A percentile compares a stretch with the other conserved stretches of the same genome.
phyloP scores from a whole-genome alignment of 257 asterid genomes.

The Gynochthodes officinalis region DNA sequence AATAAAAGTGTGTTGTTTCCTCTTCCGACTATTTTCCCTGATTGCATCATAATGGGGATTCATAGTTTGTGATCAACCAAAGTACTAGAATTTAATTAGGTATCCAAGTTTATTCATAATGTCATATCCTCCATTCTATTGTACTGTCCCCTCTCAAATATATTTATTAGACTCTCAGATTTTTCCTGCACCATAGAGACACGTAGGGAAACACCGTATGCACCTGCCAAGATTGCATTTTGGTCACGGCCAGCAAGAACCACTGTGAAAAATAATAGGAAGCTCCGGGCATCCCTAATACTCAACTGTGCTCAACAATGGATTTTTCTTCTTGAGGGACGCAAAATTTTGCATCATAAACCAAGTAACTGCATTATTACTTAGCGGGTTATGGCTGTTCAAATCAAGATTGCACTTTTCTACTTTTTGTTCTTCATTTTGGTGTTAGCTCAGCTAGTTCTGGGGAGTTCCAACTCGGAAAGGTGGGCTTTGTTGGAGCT shows the following conservation, averaged over 20 bases:
- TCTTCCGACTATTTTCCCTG: not conserved
- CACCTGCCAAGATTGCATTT: not conserved
- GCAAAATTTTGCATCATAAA: not conserved
- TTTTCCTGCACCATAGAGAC: not conserved
- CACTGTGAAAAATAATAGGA: not conserved
- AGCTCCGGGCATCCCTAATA: no score
- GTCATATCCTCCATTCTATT: not conserved
- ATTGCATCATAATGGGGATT: not conserved
- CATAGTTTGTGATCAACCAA: slow-evolving; percentile 9
- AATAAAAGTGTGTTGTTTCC: not conserved
- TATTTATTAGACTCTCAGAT: not conserved
- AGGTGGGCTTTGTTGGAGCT: slow-evolving; percentile 50
- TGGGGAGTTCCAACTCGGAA: slow-evolving; percentile 37
- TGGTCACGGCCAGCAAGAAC: not conserved
- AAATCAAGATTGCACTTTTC: slow-evolving; percentile 14
- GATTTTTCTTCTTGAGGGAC: slow-evolving; percentile 2
- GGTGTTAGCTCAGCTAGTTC: not conserved
- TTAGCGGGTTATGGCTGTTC: slow-evolving; percentile 13
- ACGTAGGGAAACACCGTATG: not conserved
- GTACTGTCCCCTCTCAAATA: not conserved
- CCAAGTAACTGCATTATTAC: not conserved
- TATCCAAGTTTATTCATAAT: no score
- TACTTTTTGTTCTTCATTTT: slow-evolving; percentile 12
- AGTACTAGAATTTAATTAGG: not conserved
- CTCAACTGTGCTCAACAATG: slow-evolving; percentile 7